These are phyloP conservation scores for Polytrichum formosum DNA, from an alignment of 225 moss, liverwort and hornwort genomes.

Conservation along the genomic window DNA sequence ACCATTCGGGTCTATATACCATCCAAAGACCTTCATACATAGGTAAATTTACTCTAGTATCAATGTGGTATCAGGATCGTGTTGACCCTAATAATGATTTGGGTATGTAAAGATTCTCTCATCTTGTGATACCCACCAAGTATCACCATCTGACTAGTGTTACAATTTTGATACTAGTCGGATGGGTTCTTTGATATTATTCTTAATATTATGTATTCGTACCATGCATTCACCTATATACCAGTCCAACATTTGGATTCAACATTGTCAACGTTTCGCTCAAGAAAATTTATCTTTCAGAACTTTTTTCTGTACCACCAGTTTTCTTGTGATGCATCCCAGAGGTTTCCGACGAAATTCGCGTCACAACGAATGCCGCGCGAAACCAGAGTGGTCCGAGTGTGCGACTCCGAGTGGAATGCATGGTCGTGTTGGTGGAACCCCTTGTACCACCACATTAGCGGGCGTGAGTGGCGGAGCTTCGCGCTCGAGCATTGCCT, in stretches of 20 bases:
- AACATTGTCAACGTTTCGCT: not conserved
- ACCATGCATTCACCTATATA: not conserved
- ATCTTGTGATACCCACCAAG: too few relatives aligned
- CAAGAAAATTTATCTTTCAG: not conserved
- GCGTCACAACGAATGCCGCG: slow-evolving; percentile 8
- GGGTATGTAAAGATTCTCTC: too few relatives aligned
- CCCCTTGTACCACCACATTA: slow-evolving; percentile 2
- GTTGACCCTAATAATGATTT: too few relatives aligned
- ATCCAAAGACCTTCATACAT: too few relatives aligned
- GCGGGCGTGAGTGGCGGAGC: slow-evolving; percentile 28
- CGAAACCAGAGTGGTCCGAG: not conserved
- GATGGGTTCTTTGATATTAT: not conserved
- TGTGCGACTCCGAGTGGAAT: slow-evolving; percentile 14
- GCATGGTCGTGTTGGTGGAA: slow-evolving; percentile 32
- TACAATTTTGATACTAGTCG: too few relatives aligned
- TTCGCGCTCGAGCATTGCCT: slow-evolving; percentile 37
- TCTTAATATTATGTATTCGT: not conserved
- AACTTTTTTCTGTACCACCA: not conserved
- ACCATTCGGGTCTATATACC: too few relatives aligned
- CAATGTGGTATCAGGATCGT: too few relatives aligned
- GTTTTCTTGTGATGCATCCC: not conserved
- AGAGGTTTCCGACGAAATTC: slow-evolving; percentile 9
- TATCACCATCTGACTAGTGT: too few relatives aligned
- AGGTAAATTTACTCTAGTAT: too few relatives aligned
- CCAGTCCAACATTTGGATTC: too few relatives aligned